phyloP scores from a whole-genome alignment of 2,329 filamentous ascomycete species.

The Microsporum canis region DNA sequence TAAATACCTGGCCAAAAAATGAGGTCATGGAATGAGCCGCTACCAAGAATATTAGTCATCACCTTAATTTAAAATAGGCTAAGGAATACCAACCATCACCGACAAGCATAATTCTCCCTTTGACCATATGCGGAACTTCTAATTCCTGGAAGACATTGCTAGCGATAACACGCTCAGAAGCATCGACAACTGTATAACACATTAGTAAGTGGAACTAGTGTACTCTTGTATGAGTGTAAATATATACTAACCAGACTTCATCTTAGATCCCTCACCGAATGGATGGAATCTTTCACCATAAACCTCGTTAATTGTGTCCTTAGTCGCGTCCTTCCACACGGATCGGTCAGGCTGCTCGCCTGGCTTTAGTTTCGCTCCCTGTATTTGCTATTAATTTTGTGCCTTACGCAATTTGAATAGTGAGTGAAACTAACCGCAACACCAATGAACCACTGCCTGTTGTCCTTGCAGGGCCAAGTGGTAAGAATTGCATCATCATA shows the following conservation, averaged over 20 bases:
- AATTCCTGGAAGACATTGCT: constrained; percentile 9
- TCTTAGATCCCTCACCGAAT: constrained; percentile 7
- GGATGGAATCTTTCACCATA: constrained; percentile 10
- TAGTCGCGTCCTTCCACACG: constrained; percentile 8
- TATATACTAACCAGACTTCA: constrained; percentile 6
- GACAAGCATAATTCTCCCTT: constrained; percentile 7
- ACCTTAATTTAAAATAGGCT: not conserved
- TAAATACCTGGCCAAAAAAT: constrained; percentile 9
- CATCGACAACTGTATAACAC: constrained; percentile 4
- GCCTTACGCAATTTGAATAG: not conserved
- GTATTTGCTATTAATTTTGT: not conserved
- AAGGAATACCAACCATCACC: constrained; percentile 6
- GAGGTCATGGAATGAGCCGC: constrained; percentile 10
- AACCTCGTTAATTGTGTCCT: constrained; percentile 7
- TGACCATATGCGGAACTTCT: constrained; percentile 9
- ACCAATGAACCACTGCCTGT: constrained; percentile 10
- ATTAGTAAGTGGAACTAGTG: not conserved
- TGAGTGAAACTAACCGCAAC: not conserved
- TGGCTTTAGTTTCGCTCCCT: constrained; percentile 7
- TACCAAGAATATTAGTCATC: not conserved
- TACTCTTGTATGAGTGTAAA: not conserved
- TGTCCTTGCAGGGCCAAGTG: constrained; percentile 10
- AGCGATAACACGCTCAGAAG: constrained; percentile 8
- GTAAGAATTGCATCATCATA: constrained; percentile 9
- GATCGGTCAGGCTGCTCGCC: constrained; percentile 8